phyloP scores from a whole-genome alignment of 164 flowering plant genomes.

The Magnolia officinalis region DNA sequence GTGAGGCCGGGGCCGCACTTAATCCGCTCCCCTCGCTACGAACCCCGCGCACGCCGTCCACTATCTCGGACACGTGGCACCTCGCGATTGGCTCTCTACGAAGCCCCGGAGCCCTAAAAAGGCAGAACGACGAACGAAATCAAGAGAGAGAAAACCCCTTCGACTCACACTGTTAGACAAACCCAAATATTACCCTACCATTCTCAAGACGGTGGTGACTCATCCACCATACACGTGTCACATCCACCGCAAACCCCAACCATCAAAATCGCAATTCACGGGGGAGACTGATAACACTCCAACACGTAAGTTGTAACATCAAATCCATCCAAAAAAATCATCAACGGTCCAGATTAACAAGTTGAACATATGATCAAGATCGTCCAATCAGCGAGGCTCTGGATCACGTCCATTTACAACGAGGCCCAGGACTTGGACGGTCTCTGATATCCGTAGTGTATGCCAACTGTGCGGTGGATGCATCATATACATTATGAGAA shows the following conservation, averaged over 20 bases:
- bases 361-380: background rate
- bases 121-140: background rate
- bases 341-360: background rate
- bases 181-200: no score
- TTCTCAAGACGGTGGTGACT: no score
- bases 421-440: no score
- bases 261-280: no score
- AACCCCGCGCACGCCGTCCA: background rate
- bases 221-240: no score
- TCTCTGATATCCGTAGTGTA: background rate
- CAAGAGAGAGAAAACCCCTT: background rate
- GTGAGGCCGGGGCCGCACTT: background rate
- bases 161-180: no score
- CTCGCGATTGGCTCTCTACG: background rate
- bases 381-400: background rate
- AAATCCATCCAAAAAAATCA: no score
- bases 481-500: background rate
- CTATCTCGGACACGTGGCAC: background rate
- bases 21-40: background rate
- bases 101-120: background rate
- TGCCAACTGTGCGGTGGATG: background rate
- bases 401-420: background rate
- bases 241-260: no score
- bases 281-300: no score
- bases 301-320: no score